Evolutionary conservation across 2,329 filamentous ascomycete genomes (phyloP), one percentile per base, ranked within the genome.

Genomic region (Xylaria sp.): DNA sequence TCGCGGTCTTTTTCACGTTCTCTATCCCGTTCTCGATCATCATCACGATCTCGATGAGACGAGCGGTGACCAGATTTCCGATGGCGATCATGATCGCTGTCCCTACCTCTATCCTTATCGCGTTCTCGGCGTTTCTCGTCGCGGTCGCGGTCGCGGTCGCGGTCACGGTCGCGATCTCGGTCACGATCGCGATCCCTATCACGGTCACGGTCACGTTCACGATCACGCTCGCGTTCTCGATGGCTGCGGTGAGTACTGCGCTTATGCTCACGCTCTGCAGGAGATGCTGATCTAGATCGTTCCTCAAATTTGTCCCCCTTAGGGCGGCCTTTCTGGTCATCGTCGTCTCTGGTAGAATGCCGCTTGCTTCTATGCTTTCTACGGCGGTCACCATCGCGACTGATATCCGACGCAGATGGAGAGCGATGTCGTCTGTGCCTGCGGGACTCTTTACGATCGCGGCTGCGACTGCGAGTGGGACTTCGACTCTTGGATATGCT

Each of bases 221-320:
- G 79, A 68, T 85, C 80, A n/a, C 82, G 64, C 6, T 74, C 80
- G 4, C 76, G 75, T 30, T 85, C 80, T 30, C 83, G 82, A 57
- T 75, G 75, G 59, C 75, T 88, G 83, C 45, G 85, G 80, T 68
- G 84, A 78, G 73, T 83, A 79, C 62, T 85, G 81, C 75, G 79
- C 78, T 75, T 82, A 83, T 81, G 80, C 24, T 84, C 82, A 62
- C 78, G 82, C 73, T 80, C 81, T 53, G 57, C 87, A 1, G 86
- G 87, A 2, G 92, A 93, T 4, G 85, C 84, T 4, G 91, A 93
- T 65, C 90, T 85, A 0, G 90, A 89, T 59, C 86, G 85, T 56
- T 89, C 85, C 12, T 82, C 81, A 72, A 84, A 75, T 71, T 83
- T 82, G 56, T 83, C 80, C 71, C 79, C 79, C 69, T 81, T 78